phyloP scores from a whole-genome alignment of 257 asterid genomes.

The Linaria vulgaris region DNA sequence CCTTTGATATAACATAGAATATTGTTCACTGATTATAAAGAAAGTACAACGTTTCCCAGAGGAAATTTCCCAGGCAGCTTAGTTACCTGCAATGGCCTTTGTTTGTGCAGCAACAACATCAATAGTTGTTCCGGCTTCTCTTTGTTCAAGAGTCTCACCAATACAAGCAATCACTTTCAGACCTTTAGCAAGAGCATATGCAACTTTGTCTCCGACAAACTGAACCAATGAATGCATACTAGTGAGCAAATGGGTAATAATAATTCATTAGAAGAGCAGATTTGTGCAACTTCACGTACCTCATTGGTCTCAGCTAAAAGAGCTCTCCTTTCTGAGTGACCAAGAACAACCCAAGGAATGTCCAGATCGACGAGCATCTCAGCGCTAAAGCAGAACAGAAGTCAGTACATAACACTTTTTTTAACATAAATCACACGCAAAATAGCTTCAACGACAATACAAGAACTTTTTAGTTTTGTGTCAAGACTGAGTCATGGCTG shows the following conservation, averaged over 20 bases:
- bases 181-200: constrained; percentile 92
- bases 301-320: constrained; percentile 75
- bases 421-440: background rate
- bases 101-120: constrained; percentile 94
- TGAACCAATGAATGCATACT: constrained; percentile 26
- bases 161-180: constrained; percentile 96
- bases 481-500: constrained; percentile 3
- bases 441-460: background rate
- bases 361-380: constrained; percentile 88
- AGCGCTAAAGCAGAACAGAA: constrained; percentile 55
- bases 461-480: background rate
- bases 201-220: constrained; percentile 96
- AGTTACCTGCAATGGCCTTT: constrained; percentile 93
- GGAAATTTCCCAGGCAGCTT: background rate
- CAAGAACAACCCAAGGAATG: constrained; percentile 94
- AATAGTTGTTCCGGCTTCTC: constrained; percentile 92
- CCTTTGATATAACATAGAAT: background rate
- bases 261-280: constrained; percentile 8
- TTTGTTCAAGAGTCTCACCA: constrained; percentile 98
- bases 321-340: constrained; percentile 95
- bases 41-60: background rate
- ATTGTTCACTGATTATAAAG: background rate
- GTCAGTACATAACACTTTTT: background rate
- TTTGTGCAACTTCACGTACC: constrained; percentile 34
- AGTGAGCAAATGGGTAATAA: constrained; percentile 15